Conservation (phyloP, 768 basidiomycete species). For the Gloeostereum incarnatum region DNA sequence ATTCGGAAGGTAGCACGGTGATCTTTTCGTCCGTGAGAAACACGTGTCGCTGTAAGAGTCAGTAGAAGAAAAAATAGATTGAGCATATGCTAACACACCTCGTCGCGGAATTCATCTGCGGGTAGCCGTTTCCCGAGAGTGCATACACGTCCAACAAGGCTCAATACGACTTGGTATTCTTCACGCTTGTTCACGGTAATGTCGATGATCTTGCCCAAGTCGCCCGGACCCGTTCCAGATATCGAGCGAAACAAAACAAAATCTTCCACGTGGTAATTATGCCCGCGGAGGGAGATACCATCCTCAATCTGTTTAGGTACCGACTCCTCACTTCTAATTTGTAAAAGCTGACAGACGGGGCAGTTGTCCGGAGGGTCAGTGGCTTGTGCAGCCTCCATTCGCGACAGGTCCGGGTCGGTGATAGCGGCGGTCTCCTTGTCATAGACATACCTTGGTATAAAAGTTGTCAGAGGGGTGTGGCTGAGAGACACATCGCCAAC, state of each 20-base stretch:
- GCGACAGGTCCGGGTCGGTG: too few species aligned
- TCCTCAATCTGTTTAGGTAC: too few species aligned
- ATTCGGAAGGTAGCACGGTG: not conserved
- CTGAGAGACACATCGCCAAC: too few species aligned
- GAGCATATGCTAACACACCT: not conserved
- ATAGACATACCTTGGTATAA: too few species aligned
- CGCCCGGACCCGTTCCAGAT: not conserved
- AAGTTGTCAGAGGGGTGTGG: too few species aligned
- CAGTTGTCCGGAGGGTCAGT: too few species aligned
- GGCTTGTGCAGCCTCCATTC: too few species aligned
- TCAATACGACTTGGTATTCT: not conserved
- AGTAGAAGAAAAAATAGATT: conserved; percentile 16
- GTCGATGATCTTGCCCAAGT: not conserved
- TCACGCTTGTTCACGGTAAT: not conserved
- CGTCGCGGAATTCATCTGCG: not conserved
- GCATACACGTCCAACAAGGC: not conserved
- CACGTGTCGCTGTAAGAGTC: not conserved
- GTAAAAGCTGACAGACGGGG: too few species aligned
- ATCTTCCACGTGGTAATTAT: not conserved
- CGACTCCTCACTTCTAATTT: too few species aligned
- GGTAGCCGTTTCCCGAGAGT: not conserved
- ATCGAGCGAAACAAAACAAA: not conserved
- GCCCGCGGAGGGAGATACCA: too few species aligned
- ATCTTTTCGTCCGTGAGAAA: not conserved
- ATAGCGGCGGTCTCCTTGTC: too few species aligned